Percentiles rank a stretch among this genome's conserved stretches.
phyloP scores from a whole-genome alignment of 164 flowering plant species.

The Malania oleifera region DNA sequence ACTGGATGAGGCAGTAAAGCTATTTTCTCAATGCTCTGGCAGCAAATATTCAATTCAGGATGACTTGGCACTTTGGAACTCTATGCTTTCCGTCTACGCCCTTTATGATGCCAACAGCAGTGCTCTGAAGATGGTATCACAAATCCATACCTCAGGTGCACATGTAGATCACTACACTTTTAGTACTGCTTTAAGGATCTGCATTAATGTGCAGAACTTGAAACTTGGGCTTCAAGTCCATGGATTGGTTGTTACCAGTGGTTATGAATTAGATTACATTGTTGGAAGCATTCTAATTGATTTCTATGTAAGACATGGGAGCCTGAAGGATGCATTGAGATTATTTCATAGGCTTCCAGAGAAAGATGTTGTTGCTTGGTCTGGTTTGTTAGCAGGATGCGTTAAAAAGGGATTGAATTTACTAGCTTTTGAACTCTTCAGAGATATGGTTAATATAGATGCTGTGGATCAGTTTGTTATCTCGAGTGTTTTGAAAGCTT shows the following conservation, averaged over 20 bases:
- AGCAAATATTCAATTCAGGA: background rate
- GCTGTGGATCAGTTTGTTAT: slow-evolving; percentile 19
- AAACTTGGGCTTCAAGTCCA: slow-evolving; percentile 30
- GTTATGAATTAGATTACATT: slow-evolving; percentile 23
- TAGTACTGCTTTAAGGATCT: slow-evolving; percentile 22
- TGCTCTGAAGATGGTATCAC: slow-evolving; percentile 16
- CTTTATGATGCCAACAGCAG: slow-evolving; percentile 11
- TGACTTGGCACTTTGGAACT: slow-evolving; percentile 23
- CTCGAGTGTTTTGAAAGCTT: slow-evolving; percentile 22
- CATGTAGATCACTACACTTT: slow-evolving; percentile 23
- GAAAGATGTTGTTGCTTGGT: slow-evolving; percentile 27
- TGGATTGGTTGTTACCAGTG: slow-evolving; percentile 24
- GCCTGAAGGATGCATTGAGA: slow-evolving; percentile 13
- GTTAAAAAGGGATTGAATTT: slow-evolving; percentile 11
- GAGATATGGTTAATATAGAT: slow-evolving; percentile 16
- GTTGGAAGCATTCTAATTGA: slow-evolving; percentile 29
- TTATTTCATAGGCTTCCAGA: slow-evolving; percentile 22
- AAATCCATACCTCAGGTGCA: slow-evolving; percentile 17
- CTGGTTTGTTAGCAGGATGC: slow-evolving; percentile 24
- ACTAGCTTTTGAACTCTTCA: slow-evolving; percentile 18
- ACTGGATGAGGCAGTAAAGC: slow-evolving; percentile 15
- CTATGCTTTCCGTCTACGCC: slow-evolving; percentile 31
- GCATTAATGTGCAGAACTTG: slow-evolving; percentile 22
- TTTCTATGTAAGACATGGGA: slow-evolving; percentile 23
- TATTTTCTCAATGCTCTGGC: slow-evolving; percentile 12